Conservation (phyloP, 345 rosid genomes). For the Draba incana region DNA sequence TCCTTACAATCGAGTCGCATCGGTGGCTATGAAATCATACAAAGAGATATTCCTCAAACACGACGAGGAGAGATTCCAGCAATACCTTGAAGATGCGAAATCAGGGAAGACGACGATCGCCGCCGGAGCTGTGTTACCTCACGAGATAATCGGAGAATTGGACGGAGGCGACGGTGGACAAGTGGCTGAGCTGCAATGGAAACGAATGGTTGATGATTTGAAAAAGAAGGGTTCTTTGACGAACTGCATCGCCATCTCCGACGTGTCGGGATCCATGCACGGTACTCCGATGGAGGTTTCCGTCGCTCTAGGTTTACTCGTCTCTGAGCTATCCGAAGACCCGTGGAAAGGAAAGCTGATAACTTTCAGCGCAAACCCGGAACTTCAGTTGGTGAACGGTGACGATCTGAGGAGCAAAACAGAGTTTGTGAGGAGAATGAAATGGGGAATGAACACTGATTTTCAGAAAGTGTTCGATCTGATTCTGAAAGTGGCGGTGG, state of each 20-base stretch:
- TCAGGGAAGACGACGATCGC: slow-evolving; percentile 56
- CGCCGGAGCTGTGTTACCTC: slow-evolving; percentile 69
- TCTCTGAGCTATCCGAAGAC: slow-evolving; percentile 54
- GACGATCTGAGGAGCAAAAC: slow-evolving; percentile 41
- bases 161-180: slow-evolving; percentile 47
- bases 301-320: slow-evolving; percentile 58
- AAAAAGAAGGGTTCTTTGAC: slow-evolving; percentile 48
- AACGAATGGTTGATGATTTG: slow-evolving; percentile 63
- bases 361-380: slow-evolving; percentile 51
- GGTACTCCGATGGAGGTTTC: slow-evolving; percentile 65
- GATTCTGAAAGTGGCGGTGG: slow-evolving; percentile 51
- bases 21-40: slow-evolving; percentile 66
- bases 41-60: slow-evolving; percentile 56
- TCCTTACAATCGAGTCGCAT: slow-evolving; percentile 59
- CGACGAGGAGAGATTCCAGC: slow-evolving; percentile 49
- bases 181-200: slow-evolving; percentile 67
- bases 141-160: slow-evolving; percentile 53
- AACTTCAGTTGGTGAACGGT: slow-evolving; percentile 48
- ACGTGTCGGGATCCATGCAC: slow-evolving; percentile 56
- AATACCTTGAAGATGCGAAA: slow-evolving; percentile 49
- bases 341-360: slow-evolving; percentile 74
- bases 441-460: slow-evolving; percentile 42
- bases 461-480: slow-evolving; percentile 59
- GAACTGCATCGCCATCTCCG: slow-evolving; percentile 60
- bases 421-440: slow-evolving; percentile 48